Evolutionary conservation across 352 stramenopile species (phyloP).

Genomic region (Phytophthora syringae): DNA sequence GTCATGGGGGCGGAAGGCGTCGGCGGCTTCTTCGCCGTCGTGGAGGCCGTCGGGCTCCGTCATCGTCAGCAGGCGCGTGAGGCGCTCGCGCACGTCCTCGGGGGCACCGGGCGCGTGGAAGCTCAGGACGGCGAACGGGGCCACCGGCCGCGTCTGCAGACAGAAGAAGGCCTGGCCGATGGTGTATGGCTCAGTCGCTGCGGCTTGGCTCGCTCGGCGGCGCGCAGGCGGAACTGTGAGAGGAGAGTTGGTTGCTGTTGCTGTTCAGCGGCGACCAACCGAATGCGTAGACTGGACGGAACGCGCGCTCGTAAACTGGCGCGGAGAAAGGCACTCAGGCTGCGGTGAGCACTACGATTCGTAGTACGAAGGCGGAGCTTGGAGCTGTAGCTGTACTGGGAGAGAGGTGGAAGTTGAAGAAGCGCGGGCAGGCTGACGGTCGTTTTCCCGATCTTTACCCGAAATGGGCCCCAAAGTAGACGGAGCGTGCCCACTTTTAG

Average conservation of each 20-base stretch:
- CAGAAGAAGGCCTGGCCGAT: slow-evolving; percentile 67
- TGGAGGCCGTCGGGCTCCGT: slow-evolving; percentile 30
- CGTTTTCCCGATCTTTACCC: no score
- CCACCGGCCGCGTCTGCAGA: slow-evolving; percentile 48
- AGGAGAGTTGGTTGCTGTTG: not conserved
- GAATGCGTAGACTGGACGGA: slow-evolving; percentile 30
- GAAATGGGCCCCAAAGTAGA: no score
- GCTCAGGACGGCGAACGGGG: slow-evolving; percentile 36
- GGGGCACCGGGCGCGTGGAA: slow-evolving; percentile 21
- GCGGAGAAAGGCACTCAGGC: slow-evolving; percentile 5
- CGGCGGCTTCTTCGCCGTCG: slow-evolving; percentile 39
- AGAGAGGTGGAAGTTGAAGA: no score
- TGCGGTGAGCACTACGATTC: not conserved
- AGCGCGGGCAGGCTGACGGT: no score
- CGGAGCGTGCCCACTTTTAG: no score
- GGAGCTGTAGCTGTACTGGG: no score
- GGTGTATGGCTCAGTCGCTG: slow-evolving; percentile 40
- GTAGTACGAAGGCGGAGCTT: not conserved
- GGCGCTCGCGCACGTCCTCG: slow-evolving; percentile 27
- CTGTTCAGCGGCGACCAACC: slow-evolving; percentile 23
- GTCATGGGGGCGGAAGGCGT: slow-evolving; percentile 20
- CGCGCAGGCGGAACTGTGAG: slow-evolving; percentile 31
- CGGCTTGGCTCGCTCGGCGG: slow-evolving; percentile 24
- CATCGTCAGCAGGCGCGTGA: slow-evolving; percentile 30
- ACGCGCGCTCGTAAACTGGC: slow-evolving; percentile 25